These are phyloP conservation scores for Lophium mytilinum DNA, from an alignment of 495 filamentous ascomycete species.

Conservation along the genomic window DNA sequence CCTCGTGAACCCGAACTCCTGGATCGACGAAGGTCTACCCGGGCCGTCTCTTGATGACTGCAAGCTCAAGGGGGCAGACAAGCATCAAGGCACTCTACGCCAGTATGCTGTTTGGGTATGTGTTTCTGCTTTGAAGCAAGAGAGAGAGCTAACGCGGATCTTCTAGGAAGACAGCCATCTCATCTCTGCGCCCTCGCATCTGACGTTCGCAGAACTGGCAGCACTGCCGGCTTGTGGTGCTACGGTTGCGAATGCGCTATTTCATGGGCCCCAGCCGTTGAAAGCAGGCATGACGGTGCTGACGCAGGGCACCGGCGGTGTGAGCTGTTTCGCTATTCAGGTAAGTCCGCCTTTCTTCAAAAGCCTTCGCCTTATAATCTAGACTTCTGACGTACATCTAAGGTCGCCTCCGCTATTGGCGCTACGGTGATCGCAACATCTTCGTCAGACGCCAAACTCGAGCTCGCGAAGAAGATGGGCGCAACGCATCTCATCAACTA, in stretches of 20 bases:
- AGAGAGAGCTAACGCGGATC: neutral
- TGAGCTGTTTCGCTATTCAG: conserved; percentile 24
- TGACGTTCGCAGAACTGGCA: conserved; percentile 9
- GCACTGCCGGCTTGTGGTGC: conserved; percentile 1
- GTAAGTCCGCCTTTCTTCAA: neutral
- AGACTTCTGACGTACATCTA: neutral
- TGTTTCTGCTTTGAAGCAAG: neutral
- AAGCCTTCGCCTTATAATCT: neutral
- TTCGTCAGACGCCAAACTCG: conserved; percentile 31
- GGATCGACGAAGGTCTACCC: too few relatives aligned
- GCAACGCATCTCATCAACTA: conserved; percentile 38
- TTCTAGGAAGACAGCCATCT: conserved; percentile 7
- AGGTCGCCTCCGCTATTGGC: conserved; percentile 22
- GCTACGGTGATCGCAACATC: conserved; percentile 37
- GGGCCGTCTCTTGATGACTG: too few relatives aligned
- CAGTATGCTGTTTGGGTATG: neutral
- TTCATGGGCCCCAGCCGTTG: neutral
- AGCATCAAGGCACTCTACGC: neutral
- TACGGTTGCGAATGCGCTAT: conserved; percentile 11
- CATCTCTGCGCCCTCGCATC: conserved; percentile 5
- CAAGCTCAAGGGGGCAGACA: neutral
- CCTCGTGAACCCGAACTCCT: too few relatives aligned
- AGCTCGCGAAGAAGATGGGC: conserved; percentile 37
- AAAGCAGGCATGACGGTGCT: conserved; percentile 24
- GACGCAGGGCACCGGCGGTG: conserved; percentile 29